Evolutionary conservation across 495 filamentous ascomycete species (phyloP).

Genomic region (Chaetomium fimeti): DNA sequence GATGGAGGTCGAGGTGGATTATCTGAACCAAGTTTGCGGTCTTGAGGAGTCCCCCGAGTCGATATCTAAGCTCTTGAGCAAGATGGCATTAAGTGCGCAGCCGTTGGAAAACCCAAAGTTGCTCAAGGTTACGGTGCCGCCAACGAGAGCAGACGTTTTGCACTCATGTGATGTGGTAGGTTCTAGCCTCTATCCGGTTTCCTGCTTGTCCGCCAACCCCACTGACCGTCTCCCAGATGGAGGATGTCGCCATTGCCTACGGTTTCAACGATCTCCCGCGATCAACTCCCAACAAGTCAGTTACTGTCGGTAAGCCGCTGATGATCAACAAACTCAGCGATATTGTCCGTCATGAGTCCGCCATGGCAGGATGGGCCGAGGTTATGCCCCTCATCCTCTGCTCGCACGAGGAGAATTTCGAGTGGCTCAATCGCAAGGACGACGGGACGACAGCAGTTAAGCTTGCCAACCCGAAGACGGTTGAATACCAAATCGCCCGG

Average conservation of each 20-base stretch:
- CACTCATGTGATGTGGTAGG: slow-evolving; percentile 84
- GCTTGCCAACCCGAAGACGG: slow-evolving; percentile 93
- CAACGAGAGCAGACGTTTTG: slow-evolving; percentile 89
- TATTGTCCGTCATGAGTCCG: slow-evolving; percentile 84
- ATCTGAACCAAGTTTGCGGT: slow-evolving; percentile 89
- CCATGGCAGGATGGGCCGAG: slow-evolving; percentile 94
- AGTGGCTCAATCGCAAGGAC: slow-evolving; percentile 88
- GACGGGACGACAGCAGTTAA: slow-evolving; percentile 82
- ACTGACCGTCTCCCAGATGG: slow-evolving; percentile 57
- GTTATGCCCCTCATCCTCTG: slow-evolving; percentile 96
- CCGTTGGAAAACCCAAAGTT: slow-evolving; percentile 67
- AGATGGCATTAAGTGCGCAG: slow-evolving; percentile 79
- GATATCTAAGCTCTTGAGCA: slow-evolving; percentile 72
- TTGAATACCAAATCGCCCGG: slow-evolving; percentile 94
- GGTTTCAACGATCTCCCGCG: slow-evolving; percentile 93
- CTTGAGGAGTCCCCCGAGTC: slow-evolving; percentile 66
- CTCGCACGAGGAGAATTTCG: slow-evolving; percentile 98
- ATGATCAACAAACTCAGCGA: slow-evolving; percentile 92
- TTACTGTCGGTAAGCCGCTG: slow-evolving; percentile 82
- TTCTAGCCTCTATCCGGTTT: not conserved
- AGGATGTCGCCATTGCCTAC: slow-evolving; percentile 92
- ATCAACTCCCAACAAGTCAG: slow-evolving; percentile 74
- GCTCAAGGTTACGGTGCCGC: slow-evolving; percentile 77
- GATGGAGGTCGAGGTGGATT: slow-evolving; percentile 80
- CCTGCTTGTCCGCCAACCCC: not conserved